phyloP scores from a whole-genome alignment of 2,329 filamentous ascomycete species.

The Fusarium anguioides region DNA sequence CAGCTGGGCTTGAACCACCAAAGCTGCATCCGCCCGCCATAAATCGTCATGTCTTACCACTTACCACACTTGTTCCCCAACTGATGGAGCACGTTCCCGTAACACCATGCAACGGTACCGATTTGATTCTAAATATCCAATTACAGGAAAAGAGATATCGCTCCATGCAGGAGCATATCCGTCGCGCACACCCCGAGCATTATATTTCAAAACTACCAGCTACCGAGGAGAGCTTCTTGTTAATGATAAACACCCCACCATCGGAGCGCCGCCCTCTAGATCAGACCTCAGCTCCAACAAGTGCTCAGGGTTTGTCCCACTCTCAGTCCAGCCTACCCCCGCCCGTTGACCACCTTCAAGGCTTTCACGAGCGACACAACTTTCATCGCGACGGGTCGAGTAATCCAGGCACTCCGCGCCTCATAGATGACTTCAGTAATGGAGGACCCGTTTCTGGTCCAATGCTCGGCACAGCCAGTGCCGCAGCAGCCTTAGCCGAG shows the following conservation, averaged over 20 bases:
- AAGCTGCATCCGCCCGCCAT: conserved; percentile 28
- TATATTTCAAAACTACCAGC: conserved; percentile 98
- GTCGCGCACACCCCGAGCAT: conserved; percentile 94
- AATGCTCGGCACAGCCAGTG: conserved; percentile 72
- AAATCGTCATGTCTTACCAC: conserved; percentile 45
- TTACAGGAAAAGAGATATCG: conserved; percentile 91
- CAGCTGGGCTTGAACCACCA: conserved; percentile 19
- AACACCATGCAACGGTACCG: conserved; percentile 26
- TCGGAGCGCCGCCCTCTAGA: conserved; percentile 71
- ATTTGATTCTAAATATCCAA: conserved; percentile 42
- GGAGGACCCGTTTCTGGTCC: conserved; percentile 42
- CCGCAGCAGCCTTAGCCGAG: conserved; percentile 88
- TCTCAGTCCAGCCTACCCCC: conserved; percentile 24
- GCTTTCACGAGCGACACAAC: conserved; percentile 59
- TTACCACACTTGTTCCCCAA: conserved; percentile 26
- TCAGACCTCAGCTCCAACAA: conserved; percentile 48
- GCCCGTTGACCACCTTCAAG: conserved; percentile 42
- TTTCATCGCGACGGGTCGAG: conserved; percentile 75
- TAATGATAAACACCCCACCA: conserved; percentile 94
- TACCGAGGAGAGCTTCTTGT: conserved; percentile 95
- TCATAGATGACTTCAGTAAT: conserved; percentile 75
- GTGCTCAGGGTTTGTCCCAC: conserved; percentile 49
- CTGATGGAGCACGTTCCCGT: conserved; percentile 22
- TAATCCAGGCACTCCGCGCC: conserved; percentile 75
- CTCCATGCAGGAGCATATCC: conserved; percentile 99